Evolutionary conservation across 352 stramenopile species (phyloP), one percentile per base, ranked within the genome.

Genomic region (Globisporangium orthogonon): DNA sequence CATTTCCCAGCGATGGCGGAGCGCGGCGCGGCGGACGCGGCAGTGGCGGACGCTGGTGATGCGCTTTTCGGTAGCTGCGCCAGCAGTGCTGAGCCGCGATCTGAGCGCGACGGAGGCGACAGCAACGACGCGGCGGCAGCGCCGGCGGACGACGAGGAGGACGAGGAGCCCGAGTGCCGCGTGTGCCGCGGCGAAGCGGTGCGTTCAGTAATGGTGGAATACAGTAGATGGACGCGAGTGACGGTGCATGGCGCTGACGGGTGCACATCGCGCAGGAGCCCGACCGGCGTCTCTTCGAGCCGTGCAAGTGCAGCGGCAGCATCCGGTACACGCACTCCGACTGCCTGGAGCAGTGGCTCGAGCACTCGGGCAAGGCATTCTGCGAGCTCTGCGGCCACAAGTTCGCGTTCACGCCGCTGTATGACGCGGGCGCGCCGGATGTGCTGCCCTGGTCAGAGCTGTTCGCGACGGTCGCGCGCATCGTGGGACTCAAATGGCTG

Each of bases 251-350:
- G 11, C 17, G 37, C 37, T 48, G 6, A 33, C 49, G 23, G 23
- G 23, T 23, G 23, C 23, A 23, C 35, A 29, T 18, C 52, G 15
- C 39, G 29, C 58, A 87, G 76, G 85, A 95, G 62, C 72, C 73
- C 0, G 83, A 72, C 9, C 77, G 83, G 3, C 85, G 79, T 4
- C 67, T 95, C 28, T 93, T 93, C 62, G 79, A 78, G 54, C 85
- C 85, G 14, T 98, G 94, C 66, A 97, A 97, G 73, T 98, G 94
- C 69, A 97, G 89, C 33, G 94, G 94, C 35, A 97, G 88, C 46
- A 98, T 98, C 62, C 90, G 91, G 39, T 89, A 95, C 65, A 95
- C 86, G 30, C 94, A 98, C 74, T 92, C 95, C 53, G 92, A 98
- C 63, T 98, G 94, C 53, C 75, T 98, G 49, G 87, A 93, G 61